Percentiles rank a stretch among this genome's conserved stretches.
These are phyloP conservation scores for Paramecium octaurelia DNA, from an alignment of 73 alveolate genomes.

Conservation along the genomic window DNA sequence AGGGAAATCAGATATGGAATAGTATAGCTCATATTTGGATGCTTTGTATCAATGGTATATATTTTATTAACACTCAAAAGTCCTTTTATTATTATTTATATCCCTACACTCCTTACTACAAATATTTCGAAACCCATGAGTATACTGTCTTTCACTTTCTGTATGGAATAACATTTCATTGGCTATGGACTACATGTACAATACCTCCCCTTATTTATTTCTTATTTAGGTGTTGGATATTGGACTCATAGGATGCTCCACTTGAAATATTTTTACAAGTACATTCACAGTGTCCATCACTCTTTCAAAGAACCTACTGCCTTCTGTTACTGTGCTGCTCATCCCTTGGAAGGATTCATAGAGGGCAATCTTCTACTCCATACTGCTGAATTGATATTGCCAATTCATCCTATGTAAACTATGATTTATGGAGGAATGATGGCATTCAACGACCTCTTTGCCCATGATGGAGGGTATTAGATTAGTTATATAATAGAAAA, in stretches of 20 bases:
- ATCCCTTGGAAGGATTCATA: constrained; percentile 24
- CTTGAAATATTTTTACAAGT: not conserved
- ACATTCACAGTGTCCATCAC: constrained; percentile 5
- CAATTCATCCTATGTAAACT: constrained; percentile 29
- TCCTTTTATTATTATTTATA: constrained; percentile 25
- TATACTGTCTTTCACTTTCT: not conserved
- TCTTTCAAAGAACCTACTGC: constrained; percentile 18
- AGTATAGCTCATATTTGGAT: not conserved
- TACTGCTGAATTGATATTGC: constrained; percentile 32
- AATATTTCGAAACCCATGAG: constrained; percentile 32
- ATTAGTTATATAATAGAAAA: not conserved
- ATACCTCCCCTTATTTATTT: not conserved
- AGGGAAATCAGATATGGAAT: constrained; percentile 37
- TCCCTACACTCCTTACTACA: constrained; percentile 22
- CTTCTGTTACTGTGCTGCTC: constrained; percentile 39
- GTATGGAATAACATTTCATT: constrained; percentile 17
- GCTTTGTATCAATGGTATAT: constrained; percentile 3
- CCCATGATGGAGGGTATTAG: constrained; percentile 33
- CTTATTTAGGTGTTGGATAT: not conserved
- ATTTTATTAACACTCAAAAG: not conserved
- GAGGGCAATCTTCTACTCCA: constrained; percentile 30
- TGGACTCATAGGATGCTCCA: constrained; percentile 7
- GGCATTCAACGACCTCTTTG: not conserved
- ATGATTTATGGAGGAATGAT: constrained; percentile 11
- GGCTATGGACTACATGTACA: not conserved